phyloP scores from a whole-genome alignment of 805 yeast species.

The Yamadazyma sp. region DNA sequence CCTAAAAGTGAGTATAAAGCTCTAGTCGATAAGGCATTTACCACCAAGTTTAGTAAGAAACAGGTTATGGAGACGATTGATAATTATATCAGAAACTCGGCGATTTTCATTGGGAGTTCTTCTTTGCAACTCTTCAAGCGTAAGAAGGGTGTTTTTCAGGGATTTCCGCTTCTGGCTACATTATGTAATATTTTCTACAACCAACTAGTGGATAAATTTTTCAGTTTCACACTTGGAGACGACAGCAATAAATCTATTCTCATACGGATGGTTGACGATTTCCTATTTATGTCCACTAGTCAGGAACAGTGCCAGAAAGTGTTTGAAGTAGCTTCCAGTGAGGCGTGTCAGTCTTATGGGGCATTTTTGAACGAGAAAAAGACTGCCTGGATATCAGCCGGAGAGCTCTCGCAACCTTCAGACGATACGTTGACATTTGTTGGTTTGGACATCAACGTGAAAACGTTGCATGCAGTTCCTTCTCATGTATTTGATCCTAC shows the following conservation, averaged over 20 bases:
- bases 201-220: constrained; percentile 46
- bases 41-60: constrained; percentile 36
- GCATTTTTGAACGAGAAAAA: constrained; percentile 37
- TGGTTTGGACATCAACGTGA: constrained; percentile 6
- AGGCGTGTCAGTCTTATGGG: constrained; percentile 28
- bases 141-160: constrained; percentile 78
- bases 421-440: constrained; percentile 18
- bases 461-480: constrained; percentile 6
- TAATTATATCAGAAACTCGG: constrained; percentile 54
- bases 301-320: constrained; percentile 21
- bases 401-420: constrained; percentile 6
- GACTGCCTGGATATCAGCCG: constrained; percentile 17
- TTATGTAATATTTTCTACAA: constrained; percentile 77
- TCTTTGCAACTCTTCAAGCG: constrained; percentile 40
- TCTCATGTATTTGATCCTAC: constrained; percentile 8
- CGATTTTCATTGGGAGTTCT: constrained; percentile 41
- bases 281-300: constrained; percentile 61
- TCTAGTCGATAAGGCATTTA: constrained; percentile 21
- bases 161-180: constrained; percentile 71
- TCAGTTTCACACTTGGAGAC: constrained; percentile 14
- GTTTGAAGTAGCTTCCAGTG: constrained; percentile 19
- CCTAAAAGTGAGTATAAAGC: neutral
- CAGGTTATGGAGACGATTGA: constrained; percentile 48
- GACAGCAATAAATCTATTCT: constrained; percentile 24
- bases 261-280: constrained; percentile 81